A percentile compares a stretch with the other conserved stretches of the same genome.
phyloP scores from a whole-genome alignment of 495 filamentous ascomycete genomes.

The Hypoxylon trugodes region DNA sequence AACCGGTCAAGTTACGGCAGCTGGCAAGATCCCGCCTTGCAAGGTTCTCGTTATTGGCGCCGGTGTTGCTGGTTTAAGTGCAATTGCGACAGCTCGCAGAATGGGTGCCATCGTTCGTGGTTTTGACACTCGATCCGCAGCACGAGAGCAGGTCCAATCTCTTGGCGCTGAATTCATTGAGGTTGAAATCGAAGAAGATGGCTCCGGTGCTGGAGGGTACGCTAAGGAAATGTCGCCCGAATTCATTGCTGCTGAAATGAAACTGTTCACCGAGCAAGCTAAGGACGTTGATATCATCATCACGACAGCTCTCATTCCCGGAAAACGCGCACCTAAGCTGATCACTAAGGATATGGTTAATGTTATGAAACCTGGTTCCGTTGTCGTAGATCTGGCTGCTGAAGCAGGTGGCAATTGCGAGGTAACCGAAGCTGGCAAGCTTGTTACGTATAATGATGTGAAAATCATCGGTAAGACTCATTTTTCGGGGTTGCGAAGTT shows the following conservation, averaged over 20 bases:
- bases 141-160: constrained; percentile 84
- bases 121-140: constrained; percentile 81
- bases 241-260: constrained; percentile 89
- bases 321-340: constrained; percentile 75
- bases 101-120: constrained; percentile 86
- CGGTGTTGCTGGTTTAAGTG: constrained; percentile 81
- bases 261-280: constrained; percentile 81
- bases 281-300: constrained; percentile 87
- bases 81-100: constrained; percentile 79
- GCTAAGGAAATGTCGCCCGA: constrained; percentile 90
- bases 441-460: constrained; percentile 74
- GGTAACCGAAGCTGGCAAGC: constrained; percentile 72
- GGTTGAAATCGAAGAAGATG: constrained; percentile 83
- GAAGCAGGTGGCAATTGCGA: constrained; percentile 86
- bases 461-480: constrained; percentile 73
- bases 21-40: constrained; percentile 81
- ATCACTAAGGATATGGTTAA: constrained; percentile 81
- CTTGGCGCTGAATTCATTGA: constrained; percentile 86
- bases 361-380: constrained; percentile 82
- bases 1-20: constrained; percentile 84
- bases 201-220: constrained; percentile 81
- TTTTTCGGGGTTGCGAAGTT: not conserved
- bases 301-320: constrained; percentile 83
- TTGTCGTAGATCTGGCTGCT: constrained; percentile 82
- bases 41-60: constrained; percentile 86